These are phyloP conservation scores for Aspergillus caelatus DNA, from an alignment of 2,329 filamentous ascomycete genomes.

Conservation along the genomic window DNA sequence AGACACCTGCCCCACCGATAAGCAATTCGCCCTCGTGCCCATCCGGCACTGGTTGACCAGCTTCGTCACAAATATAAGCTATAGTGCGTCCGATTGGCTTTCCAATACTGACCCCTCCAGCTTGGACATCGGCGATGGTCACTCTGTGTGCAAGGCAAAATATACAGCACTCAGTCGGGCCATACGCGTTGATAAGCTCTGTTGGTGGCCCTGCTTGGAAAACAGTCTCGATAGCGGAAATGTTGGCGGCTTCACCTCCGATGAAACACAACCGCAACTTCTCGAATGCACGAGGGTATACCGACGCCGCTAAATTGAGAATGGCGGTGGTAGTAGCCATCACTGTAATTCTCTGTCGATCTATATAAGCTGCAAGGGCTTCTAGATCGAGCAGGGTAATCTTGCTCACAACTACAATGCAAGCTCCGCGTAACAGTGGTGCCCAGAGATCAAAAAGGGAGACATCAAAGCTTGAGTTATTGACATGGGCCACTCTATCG, in stretches of 20 bases:
- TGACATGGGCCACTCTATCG: constrained; percentile 23
- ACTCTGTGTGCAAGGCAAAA: constrained; percentile 20
- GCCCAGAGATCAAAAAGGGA: constrained; percentile 30
- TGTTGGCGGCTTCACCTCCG: constrained; percentile 24
- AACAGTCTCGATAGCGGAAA: constrained; percentile 18
- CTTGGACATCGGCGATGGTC: constrained; percentile 14
- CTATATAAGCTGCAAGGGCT: background rate
- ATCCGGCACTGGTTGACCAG: constrained; percentile 6
- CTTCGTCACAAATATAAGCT: constrained; percentile 18
- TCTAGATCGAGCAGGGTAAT: background rate
- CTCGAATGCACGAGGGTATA: background rate
- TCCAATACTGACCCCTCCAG: background rate
- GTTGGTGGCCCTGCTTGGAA: constrained; percentile 19
- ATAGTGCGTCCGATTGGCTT: constrained; percentile 11
- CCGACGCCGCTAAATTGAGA: background rate
- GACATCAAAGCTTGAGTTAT: constrained; percentile 30
- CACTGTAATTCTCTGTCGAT: background rate
- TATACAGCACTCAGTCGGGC: constrained; percentile 26
- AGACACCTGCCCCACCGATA: constrained; percentile 17
- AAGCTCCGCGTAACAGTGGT: constrained; percentile 20
- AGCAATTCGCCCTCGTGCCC: constrained; percentile 25
- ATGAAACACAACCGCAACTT: background rate
- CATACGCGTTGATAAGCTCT: constrained; percentile 27
- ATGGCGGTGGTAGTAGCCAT: background rate
- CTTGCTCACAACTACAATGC: constrained; percentile 14